These are phyloP conservation scores for Cyberlindnera mycetangii DNA, from an alignment of 805 yeast genomes.

Conservation along the genomic window DNA sequence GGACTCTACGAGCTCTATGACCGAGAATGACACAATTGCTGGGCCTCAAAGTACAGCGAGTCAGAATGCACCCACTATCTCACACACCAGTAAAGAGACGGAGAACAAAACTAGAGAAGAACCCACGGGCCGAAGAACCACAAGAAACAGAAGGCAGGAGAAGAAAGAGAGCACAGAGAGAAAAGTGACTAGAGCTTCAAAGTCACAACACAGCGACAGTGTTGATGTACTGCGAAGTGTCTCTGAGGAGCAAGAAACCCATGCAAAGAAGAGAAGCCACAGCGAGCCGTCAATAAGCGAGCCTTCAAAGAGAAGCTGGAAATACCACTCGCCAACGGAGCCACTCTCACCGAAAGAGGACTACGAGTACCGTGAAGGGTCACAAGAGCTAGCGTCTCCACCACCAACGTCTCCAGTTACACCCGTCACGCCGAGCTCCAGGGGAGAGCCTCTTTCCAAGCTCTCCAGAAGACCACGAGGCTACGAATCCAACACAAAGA, in stretches of 20 bases:
- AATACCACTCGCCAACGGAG: neutral
- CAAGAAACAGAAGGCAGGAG: too few relatives aligned
- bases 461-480: neutral
- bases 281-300: neutral
- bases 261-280: neutral
- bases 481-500: neutral
- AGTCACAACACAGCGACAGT: too few relatives aligned
- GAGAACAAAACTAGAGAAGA: neutral
- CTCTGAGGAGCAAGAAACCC: too few relatives aligned
- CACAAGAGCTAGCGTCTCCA: neutral
- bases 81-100: neutral
- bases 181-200: too few relatives aligned
- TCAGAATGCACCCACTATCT: conserved; percentile 2
- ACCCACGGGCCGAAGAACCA: neutral
- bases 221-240: too few relatives aligned
- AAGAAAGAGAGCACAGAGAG: too few relatives aligned
- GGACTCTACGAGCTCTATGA: too few relatives aligned
- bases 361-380: too few relatives aligned
- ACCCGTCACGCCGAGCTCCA: neutral
- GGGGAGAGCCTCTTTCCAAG: neutral
- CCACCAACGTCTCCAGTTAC: neutral
- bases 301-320: too few relatives aligned
- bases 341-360: too few relatives aligned
- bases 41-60: too few relatives aligned
- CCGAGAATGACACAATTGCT: too few relatives aligned